Conservation (phyloP, 345 rosid genomes). For the Eucalyptus paniculata region DNA sequence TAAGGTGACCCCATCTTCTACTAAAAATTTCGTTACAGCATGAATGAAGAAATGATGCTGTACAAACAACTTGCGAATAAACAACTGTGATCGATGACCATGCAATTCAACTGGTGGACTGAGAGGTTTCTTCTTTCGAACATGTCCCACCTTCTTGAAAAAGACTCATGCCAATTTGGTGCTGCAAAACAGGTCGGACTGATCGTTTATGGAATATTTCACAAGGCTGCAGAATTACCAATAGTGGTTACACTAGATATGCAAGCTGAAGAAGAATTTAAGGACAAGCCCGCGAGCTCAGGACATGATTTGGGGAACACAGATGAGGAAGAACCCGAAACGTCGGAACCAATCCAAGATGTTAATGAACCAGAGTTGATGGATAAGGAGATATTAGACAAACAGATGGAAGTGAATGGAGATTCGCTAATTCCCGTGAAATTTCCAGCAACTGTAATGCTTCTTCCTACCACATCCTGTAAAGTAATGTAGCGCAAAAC, state of each 20-base stretch:
- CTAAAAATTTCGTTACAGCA: slow-evolving; percentile 56
- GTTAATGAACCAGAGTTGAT: slow-evolving; percentile 6
- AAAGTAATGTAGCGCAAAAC: too few species aligned
- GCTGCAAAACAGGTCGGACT: background rate
- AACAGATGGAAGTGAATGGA: slow-evolving; percentile 63
- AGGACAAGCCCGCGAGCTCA: slow-evolving; percentile 26
- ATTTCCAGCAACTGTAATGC: slow-evolving; percentile 51
- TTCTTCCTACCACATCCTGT: slow-evolving; percentile 36
- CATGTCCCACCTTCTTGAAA: background rate
- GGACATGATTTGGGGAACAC: slow-evolving; percentile 41
- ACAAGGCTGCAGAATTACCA: slow-evolving; percentile 8
- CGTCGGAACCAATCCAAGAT: slow-evolving; percentile 60
- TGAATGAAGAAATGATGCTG: slow-evolving; percentile 81
- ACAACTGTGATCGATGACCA: slow-evolving; percentile 12
- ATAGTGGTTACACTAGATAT: background rate
- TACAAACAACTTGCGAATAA: slow-evolving; percentile 40
- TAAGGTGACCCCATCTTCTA: slow-evolving; percentile 10
- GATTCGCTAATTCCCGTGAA: slow-evolving; percentile 28
- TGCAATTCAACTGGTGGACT: background rate
- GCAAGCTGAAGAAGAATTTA: slow-evolving; percentile 21
- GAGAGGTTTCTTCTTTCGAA: background rate
- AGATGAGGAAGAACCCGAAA: slow-evolving; percentile 18
- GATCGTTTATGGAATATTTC: slow-evolving; percentile 4
- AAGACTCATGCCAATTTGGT: slow-evolving; percentile 23
- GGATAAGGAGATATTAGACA: slow-evolving; percentile 36